Evolutionary conservation across 176 grass and related monocot species (phyloP).

Genomic region (Puya raimondii): DNA sequence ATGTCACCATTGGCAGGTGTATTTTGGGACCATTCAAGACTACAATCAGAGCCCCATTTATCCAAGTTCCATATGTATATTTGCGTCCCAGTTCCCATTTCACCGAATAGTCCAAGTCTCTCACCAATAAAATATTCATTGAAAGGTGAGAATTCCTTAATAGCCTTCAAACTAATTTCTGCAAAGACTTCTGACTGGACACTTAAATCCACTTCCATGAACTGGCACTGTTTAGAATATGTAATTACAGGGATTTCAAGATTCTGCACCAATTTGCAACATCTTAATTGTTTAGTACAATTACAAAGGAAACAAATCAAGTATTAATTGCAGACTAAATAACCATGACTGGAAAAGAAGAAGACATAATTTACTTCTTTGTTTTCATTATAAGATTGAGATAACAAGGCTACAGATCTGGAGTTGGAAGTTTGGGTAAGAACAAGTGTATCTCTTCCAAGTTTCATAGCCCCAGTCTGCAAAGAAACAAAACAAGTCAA

Average conservation of each 20-base stretch:
- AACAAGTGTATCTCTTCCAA: slow-evolving; percentile 81
- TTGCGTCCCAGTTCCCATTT: slow-evolving; percentile 55
- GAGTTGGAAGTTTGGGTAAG: slow-evolving; percentile 73
- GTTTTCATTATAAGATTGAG: slow-evolving; percentile 68
- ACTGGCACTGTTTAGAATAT: slow-evolving; percentile 56
- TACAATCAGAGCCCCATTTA: slow-evolving; percentile 65
- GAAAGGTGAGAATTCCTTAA: slow-evolving; percentile 77
- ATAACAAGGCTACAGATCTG: slow-evolving; percentile 77
- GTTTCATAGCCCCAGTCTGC: slow-evolving; percentile 89
- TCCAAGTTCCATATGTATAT: slow-evolving; percentile 95
- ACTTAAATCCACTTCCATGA: slow-evolving; percentile 77
- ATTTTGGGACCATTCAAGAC: slow-evolving; percentile 58
- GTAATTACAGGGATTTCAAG: slow-evolving; percentile 83
- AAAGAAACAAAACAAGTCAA: slow-evolving; percentile 20
- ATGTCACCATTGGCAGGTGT: slow-evolving; percentile 42
- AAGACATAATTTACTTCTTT: slow-evolving; percentile 46
- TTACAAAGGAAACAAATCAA: background rate
- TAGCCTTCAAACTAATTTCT: slow-evolving; percentile 52
- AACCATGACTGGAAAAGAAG: background rate
- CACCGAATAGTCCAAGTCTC: slow-evolving; percentile 64
- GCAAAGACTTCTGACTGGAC: slow-evolving; percentile 58
- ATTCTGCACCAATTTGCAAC: slow-evolving; percentile 38
- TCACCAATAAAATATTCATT: slow-evolving; percentile 92
- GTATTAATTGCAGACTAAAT: background rate
- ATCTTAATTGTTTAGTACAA: slow-evolving; percentile 5